phyloP scores from a whole-genome alignment of 192 early-diverging fungal genomes.

The Coemansia sp. region DNA sequence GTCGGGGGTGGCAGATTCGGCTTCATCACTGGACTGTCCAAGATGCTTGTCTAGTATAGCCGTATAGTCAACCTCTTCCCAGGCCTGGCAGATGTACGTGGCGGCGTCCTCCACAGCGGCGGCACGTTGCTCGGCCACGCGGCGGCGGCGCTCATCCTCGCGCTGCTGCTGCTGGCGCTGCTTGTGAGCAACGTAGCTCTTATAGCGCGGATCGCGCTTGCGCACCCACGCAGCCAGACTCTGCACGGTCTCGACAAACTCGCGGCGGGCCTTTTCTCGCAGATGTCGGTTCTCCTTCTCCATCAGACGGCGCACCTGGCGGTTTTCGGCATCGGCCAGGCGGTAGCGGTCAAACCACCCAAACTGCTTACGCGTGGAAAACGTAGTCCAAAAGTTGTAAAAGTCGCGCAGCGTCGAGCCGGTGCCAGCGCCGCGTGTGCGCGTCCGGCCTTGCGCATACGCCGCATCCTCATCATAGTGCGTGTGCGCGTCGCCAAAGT shows the following conservation, averaged over 20 bases:
- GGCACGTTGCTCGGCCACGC: constrained; percentile 58
- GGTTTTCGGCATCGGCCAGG: constrained; percentile 76
- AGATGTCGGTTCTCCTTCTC: constrained; percentile 89
- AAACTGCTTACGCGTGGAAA: constrained; percentile 85
- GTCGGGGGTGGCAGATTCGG: constrained; percentile 68
- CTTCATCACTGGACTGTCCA: constrained; percentile 12
- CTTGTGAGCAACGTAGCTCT: constrained; percentile 60
- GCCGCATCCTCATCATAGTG: constrained; percentile 62
- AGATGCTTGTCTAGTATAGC: constrained; percentile 41
- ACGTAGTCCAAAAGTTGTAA: constrained; percentile 79
- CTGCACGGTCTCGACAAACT: constrained; percentile 75
- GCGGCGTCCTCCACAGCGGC: constrained; percentile 52
- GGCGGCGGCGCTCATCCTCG: constrained; percentile 60
- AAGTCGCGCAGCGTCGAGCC: constrained; percentile 60
- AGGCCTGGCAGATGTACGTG: constrained; percentile 68
- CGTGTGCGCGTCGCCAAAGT: constrained; percentile 72
- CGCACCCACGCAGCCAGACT: constrained; percentile 73
- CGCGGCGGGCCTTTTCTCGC: constrained; percentile 69
- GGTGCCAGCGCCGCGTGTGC: constrained; percentile 8
- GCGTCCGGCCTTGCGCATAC: constrained; percentile 14
- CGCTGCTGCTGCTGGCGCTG: constrained; percentile 55
- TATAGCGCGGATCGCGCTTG: constrained; percentile 90
- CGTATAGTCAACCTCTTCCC: constrained; percentile 64
- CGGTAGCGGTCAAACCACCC: constrained; percentile 90
- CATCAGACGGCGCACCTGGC: constrained; percentile 76